Evolutionary conservation across 1,284 basidiomycete species (phyloP), one percentile per base, ranked within the genome.

Genomic region (Sanghuangporus weigelae): DNA sequence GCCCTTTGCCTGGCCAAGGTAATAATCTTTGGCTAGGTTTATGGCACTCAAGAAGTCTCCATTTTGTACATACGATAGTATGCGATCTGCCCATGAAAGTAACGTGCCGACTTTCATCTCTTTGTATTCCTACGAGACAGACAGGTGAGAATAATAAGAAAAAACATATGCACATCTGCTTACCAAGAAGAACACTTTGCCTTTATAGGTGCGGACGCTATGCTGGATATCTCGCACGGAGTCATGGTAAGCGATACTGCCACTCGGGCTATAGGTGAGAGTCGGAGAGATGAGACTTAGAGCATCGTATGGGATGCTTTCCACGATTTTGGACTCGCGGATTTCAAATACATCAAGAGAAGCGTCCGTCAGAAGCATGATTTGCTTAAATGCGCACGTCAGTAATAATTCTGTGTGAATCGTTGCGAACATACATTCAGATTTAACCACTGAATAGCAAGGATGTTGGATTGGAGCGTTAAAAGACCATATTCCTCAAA

Each of bases 41-140:
- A 99, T 97, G 1, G 97, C 96, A 51, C 83, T 86, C 16, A 99
- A 79, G 73, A 98, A 96, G 71, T 98, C 90, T 36, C 95, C 95
- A 4, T 83, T 80, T 71, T 94, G 84, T 31, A 98, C 96, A 59
- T 90, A 85, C 3, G 86, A 81, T 36, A 98, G 78, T 23, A 99
- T 88, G 23, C 92, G 87, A 73, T 99, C 96, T 10, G 96, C 95
- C 97, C 97, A 99, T 0, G 95, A 94, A 51, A 96, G 79, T 26
- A 98, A 79, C 0, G 91, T 93, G 35, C 95, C 97, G 0, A 92
- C 93, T 71, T 86, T 83, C 0, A 98, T 69, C 63, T 87, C 86
- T 64, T 86, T 81, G 62, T 82, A 81, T 53, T 83, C 82, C 91
- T 93, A 67, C 16, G 31, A 40, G 49, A 64, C n/a, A 40, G 63